Evolutionary conservation across 768 basidiomycete genomes (phyloP).

Genomic region (Hygrocybe coccinea): DNA sequence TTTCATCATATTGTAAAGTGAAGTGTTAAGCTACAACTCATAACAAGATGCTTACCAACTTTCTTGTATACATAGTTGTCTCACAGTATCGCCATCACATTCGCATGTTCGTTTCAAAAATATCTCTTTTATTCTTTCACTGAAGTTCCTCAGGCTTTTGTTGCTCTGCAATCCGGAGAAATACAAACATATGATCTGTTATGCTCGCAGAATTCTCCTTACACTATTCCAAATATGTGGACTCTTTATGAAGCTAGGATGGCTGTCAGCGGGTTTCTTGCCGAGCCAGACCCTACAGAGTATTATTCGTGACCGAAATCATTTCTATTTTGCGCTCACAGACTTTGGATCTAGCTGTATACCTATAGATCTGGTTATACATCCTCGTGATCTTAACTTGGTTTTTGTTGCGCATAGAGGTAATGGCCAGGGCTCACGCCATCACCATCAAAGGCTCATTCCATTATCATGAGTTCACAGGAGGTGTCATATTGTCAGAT

Average conservation of each 20-base stretch:
- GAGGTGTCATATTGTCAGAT: conserved; percentile 57
- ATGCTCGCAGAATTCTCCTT: conserved; percentile 60
- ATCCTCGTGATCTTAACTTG: conserved; percentile 69
- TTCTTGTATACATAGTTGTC: conserved; percentile 41
- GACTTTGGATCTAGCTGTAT: conserved; percentile 33
- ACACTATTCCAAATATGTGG: conserved; percentile 75
- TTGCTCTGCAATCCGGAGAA: conserved; percentile 48
- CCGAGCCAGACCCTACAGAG: conserved; percentile 30
- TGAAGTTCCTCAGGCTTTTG: conserved; percentile 37
- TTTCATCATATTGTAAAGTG: conserved; percentile 46
- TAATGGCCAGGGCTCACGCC: conserved; percentile 23
- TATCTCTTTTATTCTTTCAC: not conserved
- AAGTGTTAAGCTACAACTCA: conserved; percentile 12
- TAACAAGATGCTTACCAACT: not conserved
- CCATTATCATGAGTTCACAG: conserved; percentile 29
- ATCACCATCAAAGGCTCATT: not conserved
- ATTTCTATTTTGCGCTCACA: not conserved
- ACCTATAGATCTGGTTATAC: conserved; percentile 57
- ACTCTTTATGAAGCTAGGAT: conserved; percentile 58
- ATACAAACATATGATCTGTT: conserved; percentile 74
- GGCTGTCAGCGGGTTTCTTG: conserved; percentile 38
- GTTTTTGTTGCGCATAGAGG: conserved; percentile 75
- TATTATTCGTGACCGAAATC: conserved; percentile 17
- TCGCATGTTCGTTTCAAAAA: conserved; percentile 51
- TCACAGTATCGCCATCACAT: conserved; percentile 64